Percentiles rank a stretch among this genome's conserved stretches.
phyloP scores from a whole-genome alignment of 768 basidiomycete genomes.

The Boletus vermiculosoides region DNA sequence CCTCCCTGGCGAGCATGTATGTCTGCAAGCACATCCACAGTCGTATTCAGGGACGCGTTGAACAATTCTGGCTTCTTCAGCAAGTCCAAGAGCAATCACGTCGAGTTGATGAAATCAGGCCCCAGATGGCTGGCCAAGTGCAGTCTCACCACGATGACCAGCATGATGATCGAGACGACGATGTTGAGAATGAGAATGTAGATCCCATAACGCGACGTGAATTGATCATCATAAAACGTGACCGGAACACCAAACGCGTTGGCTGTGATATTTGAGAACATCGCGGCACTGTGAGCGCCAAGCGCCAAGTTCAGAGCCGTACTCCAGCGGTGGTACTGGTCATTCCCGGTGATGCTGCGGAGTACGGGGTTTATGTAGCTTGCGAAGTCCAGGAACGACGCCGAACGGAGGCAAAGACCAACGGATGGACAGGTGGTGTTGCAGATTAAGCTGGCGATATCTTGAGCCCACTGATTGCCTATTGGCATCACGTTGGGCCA shows the following conservation, averaged over 20 bases:
- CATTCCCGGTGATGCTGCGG: not conserved
- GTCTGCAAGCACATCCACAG: not conserved
- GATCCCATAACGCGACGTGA: not conserved
- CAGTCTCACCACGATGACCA: conserved; percentile 7
- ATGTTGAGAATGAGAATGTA: conserved; percentile 12
- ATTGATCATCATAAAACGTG: not conserved
- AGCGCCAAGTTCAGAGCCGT: conserved; percentile 3
- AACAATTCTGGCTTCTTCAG: conserved; percentile 13
- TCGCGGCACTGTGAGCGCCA: conserved; percentile 9
- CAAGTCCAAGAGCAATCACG: conserved; percentile 13
- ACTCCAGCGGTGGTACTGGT: conserved; percentile 1
- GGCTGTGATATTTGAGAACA: not conserved
- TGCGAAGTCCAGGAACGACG: conserved; percentile 10
- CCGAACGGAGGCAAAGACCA: not conserved
- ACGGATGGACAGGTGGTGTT: not conserved
- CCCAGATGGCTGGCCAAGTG: conserved; percentile 5
- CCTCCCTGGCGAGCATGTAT: conserved; percentile 4
- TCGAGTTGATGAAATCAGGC: conserved; percentile 7
- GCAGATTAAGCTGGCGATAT: conserved; percentile 17
- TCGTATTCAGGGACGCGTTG: conserved; percentile 4
- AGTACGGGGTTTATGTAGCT: not conserved
- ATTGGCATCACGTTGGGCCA: conserved; percentile 9
- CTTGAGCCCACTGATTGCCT: conserved; percentile 15
- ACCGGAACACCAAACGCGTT: not conserved
- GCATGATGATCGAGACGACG: conserved; percentile 6